These are phyloP conservation scores for Colletotrichum echinochloae DNA, from an alignment of 2,329 filamentous ascomycete genomes.

Conservation along the genomic window DNA sequence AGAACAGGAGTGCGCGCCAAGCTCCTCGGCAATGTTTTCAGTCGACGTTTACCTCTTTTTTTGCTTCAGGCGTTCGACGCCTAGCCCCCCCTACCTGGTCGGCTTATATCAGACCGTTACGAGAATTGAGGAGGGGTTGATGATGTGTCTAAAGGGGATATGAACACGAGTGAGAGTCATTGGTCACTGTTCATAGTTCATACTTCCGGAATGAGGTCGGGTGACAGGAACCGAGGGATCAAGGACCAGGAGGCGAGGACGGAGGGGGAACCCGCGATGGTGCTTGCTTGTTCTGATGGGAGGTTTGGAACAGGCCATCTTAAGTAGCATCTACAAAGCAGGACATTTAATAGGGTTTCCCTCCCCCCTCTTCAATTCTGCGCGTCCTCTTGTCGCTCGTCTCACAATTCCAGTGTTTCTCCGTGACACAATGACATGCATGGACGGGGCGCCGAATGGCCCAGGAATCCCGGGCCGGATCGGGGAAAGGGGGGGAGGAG, in stretches of 20 bases:
- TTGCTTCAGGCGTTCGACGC: background rate
- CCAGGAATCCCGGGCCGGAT: too few relatives aligned
- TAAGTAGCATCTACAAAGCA: slow-evolving; percentile 2
- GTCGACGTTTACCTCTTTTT: background rate
- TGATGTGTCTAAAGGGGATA: too few relatives aligned
- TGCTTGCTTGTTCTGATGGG: background rate
- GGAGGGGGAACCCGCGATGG: background rate
- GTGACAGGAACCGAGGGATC: slow-evolving; percentile 9
- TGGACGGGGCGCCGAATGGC: background rate
- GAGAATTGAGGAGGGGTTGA: background rate
- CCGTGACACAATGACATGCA: slow-evolving; percentile 14
- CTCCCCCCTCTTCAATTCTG: background rate
- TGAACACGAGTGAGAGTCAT: background rate
- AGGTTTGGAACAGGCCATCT: slow-evolving; percentile 25
- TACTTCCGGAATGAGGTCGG: background rate
- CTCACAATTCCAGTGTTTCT: slow-evolving; percentile 11
- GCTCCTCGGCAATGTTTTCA: slow-evolving; percentile 8
- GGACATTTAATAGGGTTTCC: slow-evolving; percentile 32
- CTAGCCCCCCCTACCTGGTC: too few relatives aligned
- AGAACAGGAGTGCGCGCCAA: background rate
- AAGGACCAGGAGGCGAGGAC: background rate
- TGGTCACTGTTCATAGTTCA: background rate
- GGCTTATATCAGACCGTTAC: background rate
- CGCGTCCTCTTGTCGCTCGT: background rate
- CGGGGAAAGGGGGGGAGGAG: slow-evolving; percentile 10